phyloP scores from a whole-genome alignment of 2,329 filamentous ascomycete genomes.

The Sordariomycetes sp. region DNA sequence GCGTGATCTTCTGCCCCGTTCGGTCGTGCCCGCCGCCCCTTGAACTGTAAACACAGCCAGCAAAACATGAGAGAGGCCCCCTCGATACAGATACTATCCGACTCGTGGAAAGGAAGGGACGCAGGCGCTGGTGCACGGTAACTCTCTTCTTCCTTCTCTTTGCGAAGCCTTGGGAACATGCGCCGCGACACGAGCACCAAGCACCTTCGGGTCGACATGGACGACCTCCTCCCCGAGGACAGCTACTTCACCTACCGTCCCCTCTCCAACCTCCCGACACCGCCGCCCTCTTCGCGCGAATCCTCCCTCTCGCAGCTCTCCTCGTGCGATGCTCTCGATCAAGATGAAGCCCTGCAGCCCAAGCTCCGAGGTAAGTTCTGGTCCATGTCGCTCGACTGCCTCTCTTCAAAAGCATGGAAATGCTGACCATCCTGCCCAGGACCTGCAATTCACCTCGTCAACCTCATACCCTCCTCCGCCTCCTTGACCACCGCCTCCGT shows the following conservation, averaged over 20 bases:
- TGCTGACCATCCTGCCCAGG: conserved; percentile 28
- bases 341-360: conserved; percentile 32
- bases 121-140: no score
- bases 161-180: no score
- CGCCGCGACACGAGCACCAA: no score
- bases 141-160: no score
- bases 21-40: no score
- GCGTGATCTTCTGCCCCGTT: no score
- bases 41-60: no score
- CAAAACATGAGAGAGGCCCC: no score
- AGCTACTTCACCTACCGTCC: conserved; percentile 58
- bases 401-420: not conserved
- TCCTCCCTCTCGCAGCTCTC: conserved; percentile 35
- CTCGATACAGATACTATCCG: no score
- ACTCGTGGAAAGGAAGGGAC: no score
- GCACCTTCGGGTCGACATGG: no score
- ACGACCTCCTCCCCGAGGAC: no score
- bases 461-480: conserved; percentile 54
- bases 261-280: conserved; percentile 59
- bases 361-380: conserved; percentile 25
- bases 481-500: conserved; percentile 51
- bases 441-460: conserved; percentile 56
- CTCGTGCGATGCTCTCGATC: conserved; percentile 28
- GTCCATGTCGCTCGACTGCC: not conserved
- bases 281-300: conserved; percentile 44